Conservation (phyloP, 1,284 basidiomycete species). For the Vanrija sp. region DNA sequence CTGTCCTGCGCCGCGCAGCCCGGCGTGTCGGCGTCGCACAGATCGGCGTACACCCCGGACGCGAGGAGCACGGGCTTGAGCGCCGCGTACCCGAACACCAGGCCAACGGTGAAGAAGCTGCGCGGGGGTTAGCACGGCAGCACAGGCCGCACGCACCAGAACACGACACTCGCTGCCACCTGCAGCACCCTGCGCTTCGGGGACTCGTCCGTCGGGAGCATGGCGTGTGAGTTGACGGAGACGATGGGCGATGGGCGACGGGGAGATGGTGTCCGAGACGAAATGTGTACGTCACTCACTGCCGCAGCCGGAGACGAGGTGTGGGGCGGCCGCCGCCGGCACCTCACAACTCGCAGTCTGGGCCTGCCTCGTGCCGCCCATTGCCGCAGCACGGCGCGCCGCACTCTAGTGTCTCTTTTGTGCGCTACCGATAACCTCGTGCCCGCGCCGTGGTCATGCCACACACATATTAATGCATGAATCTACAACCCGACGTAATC, state of each 20-base stretch:
- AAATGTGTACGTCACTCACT: not conserved
- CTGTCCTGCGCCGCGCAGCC: constrained; percentile 30
- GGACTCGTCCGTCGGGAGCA: constrained; percentile 11
- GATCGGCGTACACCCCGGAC: constrained; percentile 25
- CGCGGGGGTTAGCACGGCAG: no score
- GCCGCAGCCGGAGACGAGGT: no score
- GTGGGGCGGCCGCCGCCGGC: no score
- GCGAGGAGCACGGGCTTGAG: constrained; percentile 33
- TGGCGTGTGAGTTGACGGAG: not conserved
- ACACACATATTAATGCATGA: no score
- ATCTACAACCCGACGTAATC: no score
- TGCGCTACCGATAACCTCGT: no score
- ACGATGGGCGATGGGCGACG: not conserved
- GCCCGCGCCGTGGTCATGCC: no score
- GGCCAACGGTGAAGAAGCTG: constrained; percentile 29
- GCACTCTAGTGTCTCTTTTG: no score
- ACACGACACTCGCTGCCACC: constrained; percentile 23
- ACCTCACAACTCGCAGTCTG: no score
- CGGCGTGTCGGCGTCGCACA: constrained; percentile 15
- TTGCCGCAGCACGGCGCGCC: no score
- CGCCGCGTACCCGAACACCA: constrained; percentile 35
- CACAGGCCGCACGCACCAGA: constrained; percentile 18
- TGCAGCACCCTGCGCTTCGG: constrained; percentile 14
- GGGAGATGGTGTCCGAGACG: not conserved
- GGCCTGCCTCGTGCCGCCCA: no score